Conservation (phyloP, 331 rosid genomes). For the Ulmus americana region DNA sequence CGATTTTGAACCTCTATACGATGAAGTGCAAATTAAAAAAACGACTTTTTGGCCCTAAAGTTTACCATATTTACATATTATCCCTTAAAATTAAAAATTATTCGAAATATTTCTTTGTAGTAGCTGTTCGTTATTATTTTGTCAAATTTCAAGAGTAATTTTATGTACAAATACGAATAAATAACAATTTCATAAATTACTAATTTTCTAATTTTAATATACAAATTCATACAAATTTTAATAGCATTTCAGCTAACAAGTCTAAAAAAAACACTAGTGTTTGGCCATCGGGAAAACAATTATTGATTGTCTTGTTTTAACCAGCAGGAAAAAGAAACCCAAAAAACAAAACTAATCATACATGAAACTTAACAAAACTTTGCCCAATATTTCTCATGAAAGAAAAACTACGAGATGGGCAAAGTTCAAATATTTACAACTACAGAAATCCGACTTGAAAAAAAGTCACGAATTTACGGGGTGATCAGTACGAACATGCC, state of each 20-base stretch:
- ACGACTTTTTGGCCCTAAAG: too few species aligned
- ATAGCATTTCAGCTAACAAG: too few species aligned
- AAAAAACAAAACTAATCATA: not conserved
- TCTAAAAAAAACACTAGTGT: not conserved
- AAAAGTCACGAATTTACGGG: not conserved
- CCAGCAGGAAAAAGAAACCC: not conserved
- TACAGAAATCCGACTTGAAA: slow-evolving; percentile 25
- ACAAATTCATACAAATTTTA: too few species aligned
- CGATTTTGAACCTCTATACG: not conserved
- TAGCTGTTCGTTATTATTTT: too few species aligned
- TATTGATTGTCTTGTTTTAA: not conserved
- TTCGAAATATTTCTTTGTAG: too few species aligned
- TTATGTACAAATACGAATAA: too few species aligned
- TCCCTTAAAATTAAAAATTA: too few species aligned
- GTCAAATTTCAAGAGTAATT: too few species aligned
- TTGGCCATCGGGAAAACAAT: not conserved
- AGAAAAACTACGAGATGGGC: slow-evolving; percentile 5
- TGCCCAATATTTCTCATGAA: slow-evolving; percentile 5
- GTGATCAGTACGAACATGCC: slow-evolving; percentile 41
- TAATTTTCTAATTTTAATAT: too few species aligned
- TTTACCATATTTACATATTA: too few species aligned
- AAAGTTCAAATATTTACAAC: slow-evolving; percentile 28
- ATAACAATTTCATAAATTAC: too few species aligned
- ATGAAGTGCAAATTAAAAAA: too few species aligned
- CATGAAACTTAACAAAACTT: not conserved